Evolutionary conservation across 2,329 filamentous ascomycete genomes (phyloP), one percentile per base, ranked within the genome.

Genomic region (Rutstroemia sydowiana): DNA sequence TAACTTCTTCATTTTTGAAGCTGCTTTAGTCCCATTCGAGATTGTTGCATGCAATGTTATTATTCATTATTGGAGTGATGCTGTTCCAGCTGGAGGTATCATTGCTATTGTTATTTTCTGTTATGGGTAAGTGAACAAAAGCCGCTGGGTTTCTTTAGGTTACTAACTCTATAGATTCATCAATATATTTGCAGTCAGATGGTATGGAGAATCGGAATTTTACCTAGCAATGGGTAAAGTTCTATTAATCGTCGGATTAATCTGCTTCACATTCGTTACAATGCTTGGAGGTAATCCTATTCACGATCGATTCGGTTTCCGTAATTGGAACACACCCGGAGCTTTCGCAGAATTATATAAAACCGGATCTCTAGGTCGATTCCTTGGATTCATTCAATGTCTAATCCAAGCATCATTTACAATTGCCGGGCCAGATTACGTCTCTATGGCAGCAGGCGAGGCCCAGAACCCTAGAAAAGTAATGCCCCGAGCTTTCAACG

Each of bases 1-100:
- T 78, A 87, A 88, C 65, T 87, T 86, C 60, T 87, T 87, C 70
- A 66, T 86, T 40, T 85, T 85, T 56, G 80, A 87, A 64, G 84
- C 84, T 1, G 75, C 76, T 68, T 49, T 63, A 2, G 62, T 64
- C n/a, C 61, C 62, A 7, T 63, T 57, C 39, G 69, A 73, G 50
- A 67, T 73, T 9, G 70, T 69, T 4, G 71, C 70, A 4, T 67
- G 68, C n/a, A 65, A 66, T 5, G 52, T 73, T 2, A 66, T 74
- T 16, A 71, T 75, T 32, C 61, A 69, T 26, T 75, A 72, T 58
- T 75, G 72, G 72, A 82, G 75, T 54, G 75, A 82, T 51, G 71
- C 68, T 3, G 47, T 63, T 5, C 61, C 68, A 1, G 59, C 67
- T 10, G 64, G 73, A 53, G 70, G 71, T 54, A 69, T 72, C 28